Evolutionary conservation across 164 flowering plant species (phyloP).

Genomic region (Cinnamomum chago): DNA sequence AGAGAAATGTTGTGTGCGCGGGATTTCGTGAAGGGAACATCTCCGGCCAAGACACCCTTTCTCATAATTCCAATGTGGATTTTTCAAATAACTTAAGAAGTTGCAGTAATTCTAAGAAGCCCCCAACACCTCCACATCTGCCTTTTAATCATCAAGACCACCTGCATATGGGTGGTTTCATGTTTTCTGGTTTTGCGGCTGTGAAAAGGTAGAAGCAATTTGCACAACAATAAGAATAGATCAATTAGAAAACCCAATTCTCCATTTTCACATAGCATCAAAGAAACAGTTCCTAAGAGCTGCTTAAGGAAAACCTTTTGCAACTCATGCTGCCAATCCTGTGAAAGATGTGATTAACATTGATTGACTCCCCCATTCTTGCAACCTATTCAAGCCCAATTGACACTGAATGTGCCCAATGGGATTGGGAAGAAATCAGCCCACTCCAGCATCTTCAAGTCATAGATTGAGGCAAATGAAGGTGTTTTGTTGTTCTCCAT

Average conservation of each 20-base stretch:
- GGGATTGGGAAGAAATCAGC: constrained; percentile 18
- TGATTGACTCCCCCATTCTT: constrained; percentile 44
- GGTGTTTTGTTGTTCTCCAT: constrained; percentile 21
- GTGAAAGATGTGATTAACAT: constrained; percentile 46
- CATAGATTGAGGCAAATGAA: constrained; percentile 13
- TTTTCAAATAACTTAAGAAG: constrained; percentile 18
- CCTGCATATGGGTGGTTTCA: constrained; percentile 17
- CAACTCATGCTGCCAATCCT: constrained; percentile 13
- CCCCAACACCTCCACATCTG: constrained; percentile 9
- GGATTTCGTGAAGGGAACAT: constrained; percentile 18
- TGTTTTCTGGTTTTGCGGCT: constrained; percentile 8
- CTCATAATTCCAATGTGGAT: constrained; percentile 22
- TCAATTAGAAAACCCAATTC: constrained; percentile 14
- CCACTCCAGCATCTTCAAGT: constrained; percentile 9
- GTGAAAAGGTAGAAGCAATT: constrained; percentile 14
- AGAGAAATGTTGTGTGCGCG: constrained; percentile 16
- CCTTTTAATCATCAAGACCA: constrained; percentile 14
- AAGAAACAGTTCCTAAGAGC: constrained; percentile 18
- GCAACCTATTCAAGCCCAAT: constrained; percentile 19
- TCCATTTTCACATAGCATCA: constrained; percentile 12
- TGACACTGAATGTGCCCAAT: constrained; percentile 6
- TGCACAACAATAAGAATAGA: constrained; percentile 13
- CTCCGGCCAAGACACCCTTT: constrained; percentile 17
- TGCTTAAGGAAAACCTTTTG: constrained; percentile 5
- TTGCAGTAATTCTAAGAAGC: constrained; percentile 12